These are phyloP conservation scores for Verticillium zaregamsianum DNA, from an alignment of 2,329 filamentous ascomycete genomes.

Conservation along the genomic window DNA sequence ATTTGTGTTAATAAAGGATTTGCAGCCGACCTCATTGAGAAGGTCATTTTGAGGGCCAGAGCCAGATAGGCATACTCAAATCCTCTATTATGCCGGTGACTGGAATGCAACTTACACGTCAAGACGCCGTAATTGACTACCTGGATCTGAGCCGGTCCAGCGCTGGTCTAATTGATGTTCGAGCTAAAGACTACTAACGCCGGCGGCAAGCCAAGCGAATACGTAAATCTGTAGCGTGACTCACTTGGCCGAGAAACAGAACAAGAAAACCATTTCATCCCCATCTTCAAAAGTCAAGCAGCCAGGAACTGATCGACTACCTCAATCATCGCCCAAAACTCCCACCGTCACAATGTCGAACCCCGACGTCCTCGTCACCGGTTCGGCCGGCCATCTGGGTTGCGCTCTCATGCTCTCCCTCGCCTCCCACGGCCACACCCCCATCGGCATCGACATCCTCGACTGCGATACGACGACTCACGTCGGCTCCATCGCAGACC, in stretches of 20 bases:
- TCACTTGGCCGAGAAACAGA: neutral
- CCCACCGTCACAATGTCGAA: neutral
- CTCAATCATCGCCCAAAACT: neutral
- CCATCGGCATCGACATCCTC: constrained; percentile 39
- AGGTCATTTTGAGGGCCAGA: no score
- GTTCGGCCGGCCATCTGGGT: constrained; percentile 42
- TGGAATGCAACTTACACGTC: no score
- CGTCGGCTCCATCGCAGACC: constrained; percentile 33
- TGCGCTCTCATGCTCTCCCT: constrained; percentile 39
- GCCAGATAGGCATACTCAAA: no score
- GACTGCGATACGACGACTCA: constrained; percentile 28
- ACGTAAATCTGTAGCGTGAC: neutral
- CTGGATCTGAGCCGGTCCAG: neutral
- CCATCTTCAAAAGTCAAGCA: neutral
- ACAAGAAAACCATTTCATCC: neutral
- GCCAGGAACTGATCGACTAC: neutral
- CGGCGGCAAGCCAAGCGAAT: neutral
- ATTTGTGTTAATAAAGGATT: no score
- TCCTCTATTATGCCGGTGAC: no score
- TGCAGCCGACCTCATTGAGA: neutral
- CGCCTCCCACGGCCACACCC: constrained; percentile 30
- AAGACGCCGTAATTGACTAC: no score
- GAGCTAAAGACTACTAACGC: neutral
- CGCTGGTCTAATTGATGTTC: neutral
- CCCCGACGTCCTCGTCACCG: constrained; percentile 38